Evolutionary conservation across 768 basidiomycete genomes (phyloP).

Genomic region (Xerocomellus amylosporus): DNA sequence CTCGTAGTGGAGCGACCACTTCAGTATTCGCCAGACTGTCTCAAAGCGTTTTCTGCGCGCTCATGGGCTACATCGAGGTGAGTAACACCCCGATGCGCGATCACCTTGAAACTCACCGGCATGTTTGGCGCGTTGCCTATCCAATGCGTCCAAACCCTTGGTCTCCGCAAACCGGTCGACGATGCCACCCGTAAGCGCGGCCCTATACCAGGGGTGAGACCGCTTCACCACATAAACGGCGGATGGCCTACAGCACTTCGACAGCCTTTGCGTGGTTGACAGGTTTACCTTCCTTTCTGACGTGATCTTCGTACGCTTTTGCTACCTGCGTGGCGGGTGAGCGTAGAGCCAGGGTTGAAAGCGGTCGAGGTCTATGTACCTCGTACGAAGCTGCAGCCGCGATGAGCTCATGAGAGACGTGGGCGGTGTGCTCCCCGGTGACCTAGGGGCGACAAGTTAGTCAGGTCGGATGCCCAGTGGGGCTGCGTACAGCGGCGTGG

Average conservation of each 20-base stretch:
- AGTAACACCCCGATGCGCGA: not conserved
- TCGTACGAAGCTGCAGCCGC: constrained; percentile 31
- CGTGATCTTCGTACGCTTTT: constrained; percentile 29
- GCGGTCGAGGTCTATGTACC: not conserved
- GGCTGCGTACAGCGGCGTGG: constrained; percentile 9
- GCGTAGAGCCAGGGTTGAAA: not conserved
- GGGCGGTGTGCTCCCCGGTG: constrained; percentile 15
- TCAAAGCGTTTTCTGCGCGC: constrained; percentile 8
- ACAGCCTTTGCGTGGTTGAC: constrained; percentile 23
- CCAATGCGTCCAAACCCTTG: constrained; percentile 22
- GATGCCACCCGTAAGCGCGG: constrained; percentile 25
- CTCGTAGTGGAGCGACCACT: not conserved
- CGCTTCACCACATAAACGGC: no score
- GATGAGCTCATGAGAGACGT: constrained; percentile 28
- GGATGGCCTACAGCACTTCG: constrained; percentile 22
- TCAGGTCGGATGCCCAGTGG: not conserved
- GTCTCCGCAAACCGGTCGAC: constrained; percentile 27
- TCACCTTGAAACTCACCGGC: constrained; percentile 15
- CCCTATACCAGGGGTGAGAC: constrained; percentile 13
- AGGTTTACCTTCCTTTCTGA: constrained; percentile 18
- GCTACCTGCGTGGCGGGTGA: constrained; percentile 22
- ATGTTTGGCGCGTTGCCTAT: constrained; percentile 21
- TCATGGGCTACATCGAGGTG: constrained; percentile 13
- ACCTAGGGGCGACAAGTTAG: constrained; percentile 14
- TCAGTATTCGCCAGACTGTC: constrained; percentile 18